Evolutionary conservation across 2,329 filamentous ascomycete genomes (phyloP).

Genomic region (Curvularia spicifera): DNA sequence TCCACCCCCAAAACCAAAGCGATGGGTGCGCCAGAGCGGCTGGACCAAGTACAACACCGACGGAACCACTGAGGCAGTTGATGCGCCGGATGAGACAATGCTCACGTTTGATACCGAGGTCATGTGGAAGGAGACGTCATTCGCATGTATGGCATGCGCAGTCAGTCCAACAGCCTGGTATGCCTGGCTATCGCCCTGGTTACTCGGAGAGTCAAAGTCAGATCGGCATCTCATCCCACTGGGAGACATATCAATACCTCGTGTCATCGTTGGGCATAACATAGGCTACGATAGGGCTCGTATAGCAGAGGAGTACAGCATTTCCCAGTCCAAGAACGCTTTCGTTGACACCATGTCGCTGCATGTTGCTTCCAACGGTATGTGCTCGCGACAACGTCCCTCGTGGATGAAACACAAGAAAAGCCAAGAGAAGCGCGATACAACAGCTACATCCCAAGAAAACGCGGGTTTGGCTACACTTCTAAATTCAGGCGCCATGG

Average conservation of each 20-base stretch:
- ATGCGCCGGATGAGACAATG: constrained; percentile 78
- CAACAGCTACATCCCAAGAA: constrained; percentile 73
- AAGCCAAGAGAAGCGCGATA: constrained; percentile 81
- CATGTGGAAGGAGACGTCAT: constrained; percentile 91
- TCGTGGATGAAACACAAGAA: constrained; percentile 99
- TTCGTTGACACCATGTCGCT: constrained; percentile 98
- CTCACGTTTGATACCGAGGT: constrained; percentile 96
- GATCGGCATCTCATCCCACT: constrained; percentile 85
- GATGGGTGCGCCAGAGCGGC: constrained; percentile 81
- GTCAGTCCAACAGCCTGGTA: constrained; percentile 92
- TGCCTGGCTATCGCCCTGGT: constrained; percentile 94
- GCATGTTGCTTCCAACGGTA: constrained; percentile 96
- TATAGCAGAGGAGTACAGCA: constrained; percentile 84
- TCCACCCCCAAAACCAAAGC: constrained; percentile 65
- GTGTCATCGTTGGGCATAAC: constrained; percentile 91
- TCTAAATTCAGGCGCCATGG: constrained; percentile 69
- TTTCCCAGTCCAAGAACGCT: constrained; percentile 80
- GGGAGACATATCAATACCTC: constrained; percentile 73
- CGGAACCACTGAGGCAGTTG: constrained; percentile 73
- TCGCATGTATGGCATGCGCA: constrained; percentile 96
- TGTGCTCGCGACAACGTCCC: constrained; percentile 95
- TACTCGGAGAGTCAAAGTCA: constrained; percentile 79
- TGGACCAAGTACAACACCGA: constrained; percentile 92
- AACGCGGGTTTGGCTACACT: constrained; percentile 74
- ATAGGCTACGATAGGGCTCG: constrained; percentile 93